Base-by-base conservation (phyloP, 176 grass and related monocot species). In the Ensete ventricosum region DNA sequence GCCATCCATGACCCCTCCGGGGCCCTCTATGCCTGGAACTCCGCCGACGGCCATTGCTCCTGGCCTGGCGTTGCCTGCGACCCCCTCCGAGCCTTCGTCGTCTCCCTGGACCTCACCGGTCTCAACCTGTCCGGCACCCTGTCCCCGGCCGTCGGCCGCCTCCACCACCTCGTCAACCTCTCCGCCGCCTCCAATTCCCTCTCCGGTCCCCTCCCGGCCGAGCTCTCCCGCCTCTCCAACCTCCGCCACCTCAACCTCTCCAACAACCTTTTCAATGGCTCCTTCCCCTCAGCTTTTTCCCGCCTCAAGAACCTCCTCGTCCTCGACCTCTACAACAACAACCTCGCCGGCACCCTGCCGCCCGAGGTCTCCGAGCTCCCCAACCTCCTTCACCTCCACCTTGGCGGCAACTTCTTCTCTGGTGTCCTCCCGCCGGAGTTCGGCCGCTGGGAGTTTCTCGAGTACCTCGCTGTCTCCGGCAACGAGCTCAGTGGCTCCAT, bases 171-270 rank as follows among this genome's bases (percentile, higher is more conserved):
- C 20, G n/a, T 75, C 69, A 79, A 67, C 71, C 84, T 93, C 53
- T 74, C 83, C 65, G 80, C 83, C 82, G 87, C 65, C 43, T 77
- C 85, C 73, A 93, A 93, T 55, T 54, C 64, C 0, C 19, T 93
- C 17, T 78, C 79, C 0, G 91, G 91, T 1, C 71, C 78, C 70
- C 66, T 94, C 54, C 91, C 91, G 59, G 9, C 75, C 7, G 71
- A 82, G 26, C 73, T 96, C 29, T 81, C 64, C n/a, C 77, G 62
- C 20, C 92, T 96, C 19, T 77, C 55, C 72, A 69, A 69, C 24
- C 88, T 96, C 77, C 50, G 73, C 73, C 67, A 86, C 82, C 92
- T 96, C 83, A 96, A 96, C 79, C 92, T 96, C 78, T 91, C 88
- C 76, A 86, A 86, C 74, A 96, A 96, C 83, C 70, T 82, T 57